phyloP scores from a whole-genome alignment of 2,329 filamentous ascomycete species.

The Diplodia scrobiculata region DNA sequence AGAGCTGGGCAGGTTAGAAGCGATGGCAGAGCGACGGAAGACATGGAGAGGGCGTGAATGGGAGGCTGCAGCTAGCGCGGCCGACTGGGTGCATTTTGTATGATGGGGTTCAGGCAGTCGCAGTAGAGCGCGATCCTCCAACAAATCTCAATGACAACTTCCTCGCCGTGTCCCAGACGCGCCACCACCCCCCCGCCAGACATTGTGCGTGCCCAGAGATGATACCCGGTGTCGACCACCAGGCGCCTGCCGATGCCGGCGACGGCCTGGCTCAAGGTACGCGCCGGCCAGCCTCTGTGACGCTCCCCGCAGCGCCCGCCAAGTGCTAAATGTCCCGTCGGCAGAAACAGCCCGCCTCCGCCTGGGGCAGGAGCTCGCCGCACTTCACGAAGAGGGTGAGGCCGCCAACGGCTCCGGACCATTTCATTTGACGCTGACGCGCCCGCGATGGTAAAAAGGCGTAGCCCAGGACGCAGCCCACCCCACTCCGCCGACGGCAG shows the following conservation, averaged over 20 bases:
- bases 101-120: conserved; percentile 28
- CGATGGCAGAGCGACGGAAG: conserved; percentile 16
- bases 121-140: conserved; percentile 27
- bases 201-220: conserved; percentile 21
- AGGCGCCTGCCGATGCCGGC: conserved; percentile 17
- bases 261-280: conserved; percentile 25
- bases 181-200: conserved; percentile 21
- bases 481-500: conserved; percentile 9
- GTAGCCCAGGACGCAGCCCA: conserved; percentile 24
- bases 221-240: conserved; percentile 26
- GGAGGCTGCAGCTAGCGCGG: conserved; percentile 28
- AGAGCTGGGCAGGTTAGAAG: conserved; percentile 1
- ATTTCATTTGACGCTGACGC: conserved; percentile 18
- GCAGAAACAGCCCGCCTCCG: conserved; percentile 29
- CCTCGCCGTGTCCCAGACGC: conserved; percentile 20
- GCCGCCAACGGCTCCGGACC: neutral
- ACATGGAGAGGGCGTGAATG: conserved; percentile 3
- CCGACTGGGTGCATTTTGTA: conserved; percentile 29
- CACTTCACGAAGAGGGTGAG: conserved; percentile 22
- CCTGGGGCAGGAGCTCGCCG: conserved; percentile 22
- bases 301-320: conserved; percentile 26
- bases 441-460: conserved; percentile 1
- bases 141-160: conserved; percentile 29
- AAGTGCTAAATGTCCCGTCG: conserved; percentile 18
- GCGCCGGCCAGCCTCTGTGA: conserved; percentile 11